Conservation (phyloP, 2,329 filamentous ascomycete species). For the Pyrenophora seminiperda region DNA sequence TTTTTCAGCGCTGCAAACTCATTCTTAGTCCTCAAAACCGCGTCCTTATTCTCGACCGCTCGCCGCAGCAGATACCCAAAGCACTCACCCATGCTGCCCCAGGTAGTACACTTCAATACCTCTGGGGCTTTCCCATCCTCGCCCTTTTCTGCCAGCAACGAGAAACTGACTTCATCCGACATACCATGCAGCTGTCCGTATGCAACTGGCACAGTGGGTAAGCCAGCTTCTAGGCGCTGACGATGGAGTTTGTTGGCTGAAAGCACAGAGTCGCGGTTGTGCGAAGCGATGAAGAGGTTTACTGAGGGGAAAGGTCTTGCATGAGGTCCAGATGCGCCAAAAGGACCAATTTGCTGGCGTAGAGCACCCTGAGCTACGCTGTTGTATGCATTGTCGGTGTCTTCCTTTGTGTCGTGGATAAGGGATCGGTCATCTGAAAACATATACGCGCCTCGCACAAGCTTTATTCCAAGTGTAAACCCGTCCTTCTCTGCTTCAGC, state of each 20-base stretch:
- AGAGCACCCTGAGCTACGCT: constrained; percentile 62
- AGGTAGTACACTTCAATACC: constrained; percentile 63
- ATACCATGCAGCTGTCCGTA: constrained; percentile 91
- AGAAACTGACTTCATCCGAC: constrained; percentile 85
- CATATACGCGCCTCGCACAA: constrained; percentile 64
- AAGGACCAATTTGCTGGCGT: constrained; percentile 33
- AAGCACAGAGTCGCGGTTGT: constrained; percentile 76
- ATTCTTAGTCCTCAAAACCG: constrained; percentile 55
- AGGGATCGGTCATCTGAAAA: constrained; percentile 55
- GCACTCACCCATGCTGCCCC: constrained; percentile 70
- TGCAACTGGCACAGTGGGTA: constrained; percentile 56
- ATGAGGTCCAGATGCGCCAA: constrained; percentile 17
- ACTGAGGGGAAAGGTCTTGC: constrained; percentile 48
- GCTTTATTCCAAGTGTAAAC: constrained; percentile 62
- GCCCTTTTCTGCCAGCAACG: constrained; percentile 32
- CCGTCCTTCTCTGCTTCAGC: constrained; percentile 52
- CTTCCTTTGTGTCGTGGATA: constrained; percentile 61
- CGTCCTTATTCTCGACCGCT: constrained; percentile 66
- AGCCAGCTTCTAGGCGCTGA: constrained; percentile 41
- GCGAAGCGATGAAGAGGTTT: constrained; percentile 75
- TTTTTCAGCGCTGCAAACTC: constrained; percentile 36
- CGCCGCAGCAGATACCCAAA: constrained; percentile 71
- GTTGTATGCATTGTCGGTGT: constrained; percentile 70
- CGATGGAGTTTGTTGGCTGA: constrained; percentile 55
- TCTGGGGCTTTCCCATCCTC: constrained; percentile 47